Base-by-base conservation (phyloP, 2,329 filamentous ascomycete species). In the Dactylellina leptospora region DNA sequence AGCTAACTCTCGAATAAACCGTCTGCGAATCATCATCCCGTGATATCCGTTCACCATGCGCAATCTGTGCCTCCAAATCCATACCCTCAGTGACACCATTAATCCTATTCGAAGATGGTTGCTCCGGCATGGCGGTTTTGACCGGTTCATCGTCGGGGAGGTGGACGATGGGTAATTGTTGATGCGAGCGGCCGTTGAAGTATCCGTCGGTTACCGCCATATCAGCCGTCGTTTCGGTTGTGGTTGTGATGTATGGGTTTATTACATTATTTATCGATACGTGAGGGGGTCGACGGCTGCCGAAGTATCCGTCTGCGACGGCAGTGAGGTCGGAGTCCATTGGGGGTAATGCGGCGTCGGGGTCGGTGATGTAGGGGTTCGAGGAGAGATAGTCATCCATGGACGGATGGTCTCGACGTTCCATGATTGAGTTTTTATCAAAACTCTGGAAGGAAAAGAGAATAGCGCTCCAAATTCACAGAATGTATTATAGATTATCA, bases 161-260 rank as follows among this genome's bases (percentile, higher is more conserved):
- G 20, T 64, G 68, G n/a, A 72, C 54, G 22, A 72, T 20, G 38
- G 68, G 68, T 4, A 72, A 45, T 25, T 72, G 68, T 25, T 72
- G 59, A 25, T 72, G 68, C 45, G 59, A 59, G 9, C 68, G 68
- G n/a, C 68, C 53, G 68, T 72, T 72, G 53, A 72, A 72, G 38
- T 72, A 72, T 33, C 68, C 68, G 53, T 72, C 68, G 2, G 68
- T 64, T 36, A 72, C 68, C 5, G 48, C 30, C 68, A 72, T 72
- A 6, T 72, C 59, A 18, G 68, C 59, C 23, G 59, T 72, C 44
- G 68, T 64, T 56, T 72, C 68, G 8, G 68, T 72, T 36, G 68
- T 72, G 11, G 16, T 54, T 20, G 68, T 72, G 45, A 72, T 64
- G 33, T 72, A 72, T 9, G 68, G 68, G 59, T 72, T 69, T 44